Evolutionary conservation across 2,329 filamentous ascomycete species (phyloP).

Genomic region (Pyrenophora graminea): DNA sequence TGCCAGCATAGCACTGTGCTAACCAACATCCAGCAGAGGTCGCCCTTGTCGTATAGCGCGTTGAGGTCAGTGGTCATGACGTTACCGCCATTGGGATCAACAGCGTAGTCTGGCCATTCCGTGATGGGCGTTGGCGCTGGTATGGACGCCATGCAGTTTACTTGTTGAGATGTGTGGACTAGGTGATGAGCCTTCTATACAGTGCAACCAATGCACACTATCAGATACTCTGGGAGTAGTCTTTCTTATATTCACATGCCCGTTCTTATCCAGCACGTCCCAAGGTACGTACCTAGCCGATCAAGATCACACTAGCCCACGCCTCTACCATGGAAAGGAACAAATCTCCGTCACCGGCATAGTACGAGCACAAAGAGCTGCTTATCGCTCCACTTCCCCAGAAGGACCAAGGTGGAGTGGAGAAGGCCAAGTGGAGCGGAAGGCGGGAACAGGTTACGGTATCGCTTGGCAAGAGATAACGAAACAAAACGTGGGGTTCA

Average conservation of each 20-base stretch:
- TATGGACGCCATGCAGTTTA: constrained; percentile 28
- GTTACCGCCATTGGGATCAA: constrained; percentile 50
- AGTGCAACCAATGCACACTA: background rate
- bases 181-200: background rate
- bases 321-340: constrained; percentile 11
- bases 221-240: background rate
- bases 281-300: background rate
- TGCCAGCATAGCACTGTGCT: constrained; percentile 40
- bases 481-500: constrained; percentile 18
- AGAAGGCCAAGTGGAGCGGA: constrained; percentile 25
- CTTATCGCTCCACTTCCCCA: constrained; percentile 32
- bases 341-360: constrained; percentile 20
- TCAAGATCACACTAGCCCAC: background rate
- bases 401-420: constrained; percentile 21
- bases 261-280: constrained; percentile 6
- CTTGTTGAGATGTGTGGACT: background rate
- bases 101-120: constrained; percentile 52
- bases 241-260: constrained; percentile 2
- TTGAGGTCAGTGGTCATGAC: constrained; percentile 53
- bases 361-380: constrained; percentile 8
- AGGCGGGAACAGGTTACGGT: constrained; percentile 23
- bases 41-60: constrained; percentile 53
- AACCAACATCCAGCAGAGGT: constrained; percentile 51
- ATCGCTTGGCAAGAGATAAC: constrained; percentile 41
- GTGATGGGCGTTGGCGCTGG: constrained; percentile 39